A percentile compares a stretch with the other conserved stretches of the same genome.
Conservation (phyloP, 345 rosid genomes). For the Ricinus communis region DNA sequence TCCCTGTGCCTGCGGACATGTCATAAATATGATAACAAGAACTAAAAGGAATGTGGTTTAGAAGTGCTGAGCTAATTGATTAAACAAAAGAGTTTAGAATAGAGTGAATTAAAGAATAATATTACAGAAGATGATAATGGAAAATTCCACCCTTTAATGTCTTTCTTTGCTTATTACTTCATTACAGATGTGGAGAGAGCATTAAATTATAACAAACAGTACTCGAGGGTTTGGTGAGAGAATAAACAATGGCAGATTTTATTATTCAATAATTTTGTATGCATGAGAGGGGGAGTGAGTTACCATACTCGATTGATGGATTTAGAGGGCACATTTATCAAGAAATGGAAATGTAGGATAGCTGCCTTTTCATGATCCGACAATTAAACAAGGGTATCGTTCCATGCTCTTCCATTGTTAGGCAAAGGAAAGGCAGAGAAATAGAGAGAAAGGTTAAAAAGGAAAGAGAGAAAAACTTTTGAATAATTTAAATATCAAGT, state of each 20-base stretch:
- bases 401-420: conserved; percentile 50
- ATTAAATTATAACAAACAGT: too few relatives aligned
- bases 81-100: too few relatives aligned
- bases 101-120: too few relatives aligned
- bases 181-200: too few relatives aligned
- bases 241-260: too few relatives aligned
- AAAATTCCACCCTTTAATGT: too few relatives aligned
- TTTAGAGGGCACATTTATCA: conserved; percentile 35
- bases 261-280: not conserved
- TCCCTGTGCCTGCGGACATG: conserved; percentile 32
- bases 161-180: too few relatives aligned
- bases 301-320: conserved; percentile 10
- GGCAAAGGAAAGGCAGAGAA: conserved; percentile 26
- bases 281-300: not conserved
- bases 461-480: not conserved
- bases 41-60: not conserved
- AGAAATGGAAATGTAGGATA: conserved; percentile 34
- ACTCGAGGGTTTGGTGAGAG: too few relatives aligned
- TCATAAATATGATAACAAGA: not conserved
- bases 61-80: not conserved
- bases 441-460: conserved; percentile 11
- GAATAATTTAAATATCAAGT: not conserved
- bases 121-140: too few relatives aligned
- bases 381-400: conserved; percentile 44
- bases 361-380: conserved; percentile 58